Conservation (phyloP, 768 basidiomycete species). For the Dentipellis fragilis region DNA sequence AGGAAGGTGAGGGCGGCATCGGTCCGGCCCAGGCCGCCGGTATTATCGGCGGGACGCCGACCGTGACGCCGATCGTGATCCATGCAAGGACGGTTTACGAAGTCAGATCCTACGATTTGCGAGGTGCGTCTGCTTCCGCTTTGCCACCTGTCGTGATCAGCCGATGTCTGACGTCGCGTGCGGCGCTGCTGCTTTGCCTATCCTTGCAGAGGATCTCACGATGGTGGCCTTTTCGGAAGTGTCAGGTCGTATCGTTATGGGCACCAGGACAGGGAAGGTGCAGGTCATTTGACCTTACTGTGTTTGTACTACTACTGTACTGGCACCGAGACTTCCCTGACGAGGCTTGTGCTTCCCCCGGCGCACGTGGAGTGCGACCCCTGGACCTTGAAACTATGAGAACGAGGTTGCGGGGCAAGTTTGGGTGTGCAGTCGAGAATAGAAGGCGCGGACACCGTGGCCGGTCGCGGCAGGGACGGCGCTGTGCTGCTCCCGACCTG, state of each 20-base stretch:
- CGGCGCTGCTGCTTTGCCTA: not conserved
- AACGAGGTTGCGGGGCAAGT: too few species aligned
- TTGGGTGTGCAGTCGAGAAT: too few species aligned
- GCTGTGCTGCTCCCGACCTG: too few species aligned
- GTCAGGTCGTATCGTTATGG: constrained; percentile 19
- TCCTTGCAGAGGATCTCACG: constrained; percentile 19
- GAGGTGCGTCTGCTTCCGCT: constrained; percentile 13
- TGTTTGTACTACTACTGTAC: not conserved
- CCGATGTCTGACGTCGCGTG: not conserved
- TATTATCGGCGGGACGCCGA: not conserved
- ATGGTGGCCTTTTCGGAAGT: constrained; percentile 23
- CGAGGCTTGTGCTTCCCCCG: too few species aligned
- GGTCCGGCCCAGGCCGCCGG: not conserved
- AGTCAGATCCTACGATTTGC: constrained; percentile 22
- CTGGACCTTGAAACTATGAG: too few species aligned
- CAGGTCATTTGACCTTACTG: constrained; percentile 10
- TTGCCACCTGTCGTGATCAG: not conserved
- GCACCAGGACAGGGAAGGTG: constrained; percentile 19
- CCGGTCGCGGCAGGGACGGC: too few species aligned
- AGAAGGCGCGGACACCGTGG: too few species aligned
- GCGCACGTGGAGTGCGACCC: too few species aligned
- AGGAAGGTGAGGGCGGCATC: not conserved
- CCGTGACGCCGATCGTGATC: constrained; percentile 2
- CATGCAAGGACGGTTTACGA: constrained; percentile 17
- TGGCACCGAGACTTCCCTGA: too few species aligned